Evolutionary conservation across 192 early-diverging fungal genomes (phyloP).

Genomic region (Coemansia sp.): DNA sequence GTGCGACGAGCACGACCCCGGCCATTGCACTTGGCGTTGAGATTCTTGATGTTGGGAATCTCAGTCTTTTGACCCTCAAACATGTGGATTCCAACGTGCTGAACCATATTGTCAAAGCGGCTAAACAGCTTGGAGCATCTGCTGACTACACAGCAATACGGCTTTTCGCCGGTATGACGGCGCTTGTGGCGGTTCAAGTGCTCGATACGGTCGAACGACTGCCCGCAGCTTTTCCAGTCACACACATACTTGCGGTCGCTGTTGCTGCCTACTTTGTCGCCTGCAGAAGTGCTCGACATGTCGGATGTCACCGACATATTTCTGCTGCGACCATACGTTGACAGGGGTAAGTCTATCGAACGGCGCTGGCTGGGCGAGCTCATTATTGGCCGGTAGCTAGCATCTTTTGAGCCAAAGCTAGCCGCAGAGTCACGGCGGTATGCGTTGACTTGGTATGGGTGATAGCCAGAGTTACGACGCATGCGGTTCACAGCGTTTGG

Average conservation of each 20-base stretch:
- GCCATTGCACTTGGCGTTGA: slow-evolving; percentile 46
- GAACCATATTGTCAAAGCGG: slow-evolving; percentile 82
- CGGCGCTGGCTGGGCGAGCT: neutral
- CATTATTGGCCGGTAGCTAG: neutral
- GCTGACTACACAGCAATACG: slow-evolving; percentile 68
- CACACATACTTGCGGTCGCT: slow-evolving; percentile 50
- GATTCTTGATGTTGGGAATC: slow-evolving; percentile 56
- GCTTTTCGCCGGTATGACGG: slow-evolving; percentile 63
- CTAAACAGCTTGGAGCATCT: slow-evolving; percentile 67
- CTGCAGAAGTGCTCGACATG: slow-evolving; percentile 10
- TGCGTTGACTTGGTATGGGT: neutral
- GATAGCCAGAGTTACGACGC: slow-evolving; percentile 3
- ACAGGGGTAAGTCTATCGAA: neutral
- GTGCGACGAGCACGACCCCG: slow-evolving; percentile 55
- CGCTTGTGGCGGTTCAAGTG: slow-evolving; percentile 77
- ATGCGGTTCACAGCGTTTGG: neutral
- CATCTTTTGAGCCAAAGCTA: slow-evolving; percentile 4
- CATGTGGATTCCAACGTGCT: slow-evolving; percentile 72
- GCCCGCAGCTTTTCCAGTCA: slow-evolving; percentile 49
- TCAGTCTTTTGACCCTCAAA: slow-evolving; percentile 49
- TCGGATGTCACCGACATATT: slow-evolving; percentile 27
- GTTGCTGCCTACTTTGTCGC: slow-evolving; percentile 10
- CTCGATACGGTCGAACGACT: slow-evolving; percentile 74
- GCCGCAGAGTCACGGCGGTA: slow-evolving; percentile 15
- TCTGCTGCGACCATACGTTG: slow-evolving; percentile 2